phyloP scores from a whole-genome alignment of 148 eudicot species.

The Silene uniflora region DNA sequence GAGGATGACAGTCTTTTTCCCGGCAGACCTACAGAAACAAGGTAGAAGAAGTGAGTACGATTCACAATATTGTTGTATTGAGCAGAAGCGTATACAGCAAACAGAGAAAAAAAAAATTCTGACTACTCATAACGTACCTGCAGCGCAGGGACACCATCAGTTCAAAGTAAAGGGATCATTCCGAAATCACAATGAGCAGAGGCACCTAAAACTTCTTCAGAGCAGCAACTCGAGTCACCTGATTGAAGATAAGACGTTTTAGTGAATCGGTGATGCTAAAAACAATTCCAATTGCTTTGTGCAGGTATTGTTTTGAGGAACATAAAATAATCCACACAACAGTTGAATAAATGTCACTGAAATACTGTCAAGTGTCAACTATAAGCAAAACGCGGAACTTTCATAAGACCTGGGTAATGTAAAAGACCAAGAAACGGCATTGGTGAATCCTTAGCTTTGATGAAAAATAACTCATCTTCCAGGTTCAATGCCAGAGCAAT shows the following conservation, averaged over 20 bases:
- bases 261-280: neutral
- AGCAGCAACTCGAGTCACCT: constrained; percentile 34
- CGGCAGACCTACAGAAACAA: constrained; percentile 48
- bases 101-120: neutral
- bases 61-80: no score
- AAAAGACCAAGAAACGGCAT: constrained; percentile 58
- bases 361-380: neutral
- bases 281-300: neutral
- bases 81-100: no score
- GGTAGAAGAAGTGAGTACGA: no score
- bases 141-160: constrained; percentile 77
- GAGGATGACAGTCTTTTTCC: constrained; percentile 41
- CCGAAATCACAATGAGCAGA: constrained; percentile 91
- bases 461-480: constrained; percentile 56
- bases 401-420: constrained; percentile 62
- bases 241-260: constrained; percentile 13
- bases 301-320: neutral
- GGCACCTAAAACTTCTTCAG: constrained; percentile 52
- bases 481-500: constrained; percentile 65
- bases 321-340: no score
- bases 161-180: constrained; percentile 72
- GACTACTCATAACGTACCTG: constrained; percentile 46
- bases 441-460: constrained; percentile 53
- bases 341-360: neutral
- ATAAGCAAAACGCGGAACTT: neutral